These are phyloP conservation scores for Phaffia tasmanica DNA, from an alignment of 768 basidiomycete genomes.

Conservation along the genomic window DNA sequence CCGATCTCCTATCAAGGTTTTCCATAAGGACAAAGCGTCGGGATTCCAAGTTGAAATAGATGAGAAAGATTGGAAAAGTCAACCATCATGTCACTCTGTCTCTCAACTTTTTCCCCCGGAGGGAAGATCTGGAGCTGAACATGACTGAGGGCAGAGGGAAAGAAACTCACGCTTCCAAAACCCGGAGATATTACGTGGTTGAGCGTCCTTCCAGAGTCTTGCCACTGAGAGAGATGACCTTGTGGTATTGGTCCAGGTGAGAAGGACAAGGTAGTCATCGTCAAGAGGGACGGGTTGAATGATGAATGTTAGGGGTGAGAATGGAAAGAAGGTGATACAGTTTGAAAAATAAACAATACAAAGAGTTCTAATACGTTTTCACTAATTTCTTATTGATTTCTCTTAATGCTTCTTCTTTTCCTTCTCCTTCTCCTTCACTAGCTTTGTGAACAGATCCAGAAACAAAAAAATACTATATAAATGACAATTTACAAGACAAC, in stretches of 20 bases:
- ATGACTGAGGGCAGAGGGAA: not conserved
- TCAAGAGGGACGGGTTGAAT: not conserved
- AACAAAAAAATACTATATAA: not conserved
- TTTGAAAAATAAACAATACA: too few species aligned
- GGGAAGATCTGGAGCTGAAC: not conserved
- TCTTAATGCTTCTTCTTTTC: not conserved
- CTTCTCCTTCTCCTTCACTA: not conserved
- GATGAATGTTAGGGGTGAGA: not conserved
- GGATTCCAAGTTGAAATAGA: not conserved
- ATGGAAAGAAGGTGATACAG: too few species aligned
- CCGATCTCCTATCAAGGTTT: not conserved
- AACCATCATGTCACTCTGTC: not conserved
- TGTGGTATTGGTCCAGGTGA: slow-evolving; percentile 10
- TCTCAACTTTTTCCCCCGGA: not conserved
- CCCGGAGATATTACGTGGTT: slow-evolving; percentile 10
- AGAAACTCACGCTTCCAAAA: slow-evolving; percentile 9
- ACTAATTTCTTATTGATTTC: not conserved
- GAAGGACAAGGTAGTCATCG: slow-evolving; percentile 19
- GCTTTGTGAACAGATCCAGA: too few species aligned
- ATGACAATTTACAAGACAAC: not conserved
- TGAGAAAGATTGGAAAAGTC: too few species aligned
- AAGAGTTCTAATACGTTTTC: too few species aligned
- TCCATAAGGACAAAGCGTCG: not conserved
- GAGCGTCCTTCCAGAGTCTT: slow-evolving; percentile 5
- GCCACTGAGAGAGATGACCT: slow-evolving; percentile 1